Percentiles rank a stretch among this genome's conserved stretches.
Evolutionary conservation across 2,329 filamentous ascomycete species (phyloP).

Genomic region (Amylocarpus encephaloides): DNA sequence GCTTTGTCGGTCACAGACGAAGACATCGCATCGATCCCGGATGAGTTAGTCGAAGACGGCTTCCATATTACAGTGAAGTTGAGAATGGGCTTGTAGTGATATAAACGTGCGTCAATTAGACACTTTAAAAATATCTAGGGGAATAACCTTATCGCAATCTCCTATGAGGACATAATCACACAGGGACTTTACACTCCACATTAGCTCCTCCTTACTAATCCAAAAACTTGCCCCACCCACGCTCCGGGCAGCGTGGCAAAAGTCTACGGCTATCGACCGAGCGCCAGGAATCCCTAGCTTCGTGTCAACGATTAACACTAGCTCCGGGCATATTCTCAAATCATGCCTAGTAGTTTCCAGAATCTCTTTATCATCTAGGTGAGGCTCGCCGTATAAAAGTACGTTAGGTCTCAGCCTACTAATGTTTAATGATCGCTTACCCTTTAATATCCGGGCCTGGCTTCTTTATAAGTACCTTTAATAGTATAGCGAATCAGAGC

Average conservation of each 20-base stretch:
- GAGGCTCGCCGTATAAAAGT: slow-evolving; percentile 16
- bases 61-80: too few species aligned
- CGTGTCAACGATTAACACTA: slow-evolving; percentile 13
- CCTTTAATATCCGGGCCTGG: slow-evolving; percentile 3
- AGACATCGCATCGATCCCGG: too few species aligned
- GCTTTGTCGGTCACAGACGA: too few species aligned
- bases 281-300: slow-evolving; percentile 14
- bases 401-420: slow-evolving; percentile 9
- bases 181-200: slow-evolving; percentile 10
- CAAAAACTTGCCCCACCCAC: slow-evolving; percentile 13
- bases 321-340: slow-evolving; percentile 4
- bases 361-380: slow-evolving; percentile 13
- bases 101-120: too few species aligned
- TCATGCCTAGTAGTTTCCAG: too few species aligned
- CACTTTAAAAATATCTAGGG: slow-evolving; percentile 14
- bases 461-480: slow-evolving; percentile 17
- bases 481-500: slow-evolving; percentile 14
- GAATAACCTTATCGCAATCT: slow-evolving; percentile 14
- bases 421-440: too few species aligned
- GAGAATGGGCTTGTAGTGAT: too few species aligned
- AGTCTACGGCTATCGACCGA: slow-evolving; percentile 13
- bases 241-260: slow-evolving; percentile 11
- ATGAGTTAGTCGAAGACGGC: too few species aligned
- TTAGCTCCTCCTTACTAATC: slow-evolving; percentile 15
- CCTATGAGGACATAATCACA: slow-evolving; percentile 12